phyloP scores from a whole-genome alignment of 129 eudicot genomes.

The Daucus carota region DH1_v3.0 NC_030383.2:1326001-1326500 shows the following conservation, averaged over 20 bases:
- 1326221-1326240: no score
- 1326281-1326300: no score
- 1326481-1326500: not conserved
- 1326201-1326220: no score
- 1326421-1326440: not conserved
- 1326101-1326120: not conserved
- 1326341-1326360: not conserved
- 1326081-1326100: not conserved
- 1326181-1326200: no score
- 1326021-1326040: no score
- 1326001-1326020: not conserved
- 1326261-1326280: no score
- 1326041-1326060: not conserved
- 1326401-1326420: not conserved
- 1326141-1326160: not conserved
- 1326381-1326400: not conserved
- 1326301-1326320: no score
- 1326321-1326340: no score
- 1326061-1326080: not conserved
- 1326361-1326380: not conserved
- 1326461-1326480: not conserved
- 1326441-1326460: not conserved
- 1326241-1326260: no score
- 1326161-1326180: no score
- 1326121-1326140: not conserved